Conservation (phyloP, 805 yeast species). For the Wickerhamiella hasegawae region DNA sequence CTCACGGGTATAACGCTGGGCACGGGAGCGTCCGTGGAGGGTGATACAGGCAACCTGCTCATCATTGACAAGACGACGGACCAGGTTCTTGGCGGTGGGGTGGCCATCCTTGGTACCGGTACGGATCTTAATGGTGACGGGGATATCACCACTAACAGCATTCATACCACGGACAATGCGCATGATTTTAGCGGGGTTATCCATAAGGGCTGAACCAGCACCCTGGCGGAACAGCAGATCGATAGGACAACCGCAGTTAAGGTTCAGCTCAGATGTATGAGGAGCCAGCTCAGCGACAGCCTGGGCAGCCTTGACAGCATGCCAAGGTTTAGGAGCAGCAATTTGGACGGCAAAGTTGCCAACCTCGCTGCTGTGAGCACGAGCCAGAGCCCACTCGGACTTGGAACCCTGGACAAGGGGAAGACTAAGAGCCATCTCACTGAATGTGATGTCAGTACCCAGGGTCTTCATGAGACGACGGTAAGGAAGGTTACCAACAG, state of each 20-base stretch:
- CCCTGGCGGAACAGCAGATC: slow-evolving; percentile 89
- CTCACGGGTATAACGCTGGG: slow-evolving; percentile 78
- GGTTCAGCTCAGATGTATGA: slow-evolving; percentile 63
- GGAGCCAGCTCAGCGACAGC: slow-evolving; percentile 42
- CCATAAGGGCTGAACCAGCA: slow-evolving; percentile 87
- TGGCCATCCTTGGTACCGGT: slow-evolving; percentile 77
- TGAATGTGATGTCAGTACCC: slow-evolving; percentile 86
- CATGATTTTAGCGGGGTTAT: slow-evolving; percentile 66
- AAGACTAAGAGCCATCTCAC: slow-evolving; percentile 84
- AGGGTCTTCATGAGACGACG: slow-evolving; percentile 79
- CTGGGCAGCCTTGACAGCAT: slow-evolving; percentile 86
- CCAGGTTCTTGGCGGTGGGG: slow-evolving; percentile 73
- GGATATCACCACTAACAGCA: slow-evolving; percentile 74
- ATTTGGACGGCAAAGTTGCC: slow-evolving; percentile 91
- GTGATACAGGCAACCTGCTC: slow-evolving; percentile 83
- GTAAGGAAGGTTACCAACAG: slow-evolving; percentile 93
- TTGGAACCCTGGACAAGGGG: slow-evolving; percentile 83
- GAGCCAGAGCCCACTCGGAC: slow-evolving; percentile 95
- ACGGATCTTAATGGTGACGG: slow-evolving; percentile 81
- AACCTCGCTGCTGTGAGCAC: slow-evolving; percentile 65
- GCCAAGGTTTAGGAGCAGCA: slow-evolving; percentile 85
- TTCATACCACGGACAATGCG: slow-evolving; percentile 80
- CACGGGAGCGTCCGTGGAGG: slow-evolving; percentile 90
- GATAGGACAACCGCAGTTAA: slow-evolving; percentile 96
- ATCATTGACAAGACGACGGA: slow-evolving; percentile 54